Conservation (phyloP, 108 stramenopile species). For the Discostella stelligeroides region DNA sequence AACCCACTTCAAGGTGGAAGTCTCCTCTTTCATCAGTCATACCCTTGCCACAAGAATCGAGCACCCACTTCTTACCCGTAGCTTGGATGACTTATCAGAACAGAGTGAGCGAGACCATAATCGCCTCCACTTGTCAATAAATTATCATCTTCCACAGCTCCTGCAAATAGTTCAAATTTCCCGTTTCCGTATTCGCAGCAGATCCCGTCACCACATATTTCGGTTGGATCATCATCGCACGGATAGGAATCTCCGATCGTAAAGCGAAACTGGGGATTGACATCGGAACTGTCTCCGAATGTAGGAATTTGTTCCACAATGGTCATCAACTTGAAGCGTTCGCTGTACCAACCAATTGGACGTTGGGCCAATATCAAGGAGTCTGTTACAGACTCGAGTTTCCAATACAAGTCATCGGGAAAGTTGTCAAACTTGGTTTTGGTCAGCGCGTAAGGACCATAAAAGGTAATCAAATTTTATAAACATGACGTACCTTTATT, state of each 20-base stretch:
- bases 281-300: conserved; percentile 7
- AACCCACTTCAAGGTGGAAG: no score
- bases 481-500: conserved; percentile 13
- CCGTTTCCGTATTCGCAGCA: conserved; percentile 45
- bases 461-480: neutral
- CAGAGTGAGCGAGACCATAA: no score
- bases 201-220: conserved; percentile 44
- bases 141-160: conserved; percentile 23
- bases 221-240: conserved; percentile 25
- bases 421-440: conserved; percentile 11
- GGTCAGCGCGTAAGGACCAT: neutral
- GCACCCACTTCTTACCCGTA: no score
- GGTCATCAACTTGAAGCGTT: conserved; percentile 36
- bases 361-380: conserved; percentile 37
- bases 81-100: no score
- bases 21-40: no score
- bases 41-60: no score
- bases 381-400: conserved; percentile 29
- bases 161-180: conserved; percentile 27
- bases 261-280: conserved; percentile 30
- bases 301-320: conserved; percentile 44
- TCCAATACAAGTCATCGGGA: conserved; percentile 38
- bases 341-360: conserved; percentile 36
- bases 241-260: conserved; percentile 41
- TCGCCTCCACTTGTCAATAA: conserved; percentile 40